phyloP scores from a whole-genome alignment of 2,329 filamentous ascomycete species.

The Pseudogymnoascus sp. region DNA sequence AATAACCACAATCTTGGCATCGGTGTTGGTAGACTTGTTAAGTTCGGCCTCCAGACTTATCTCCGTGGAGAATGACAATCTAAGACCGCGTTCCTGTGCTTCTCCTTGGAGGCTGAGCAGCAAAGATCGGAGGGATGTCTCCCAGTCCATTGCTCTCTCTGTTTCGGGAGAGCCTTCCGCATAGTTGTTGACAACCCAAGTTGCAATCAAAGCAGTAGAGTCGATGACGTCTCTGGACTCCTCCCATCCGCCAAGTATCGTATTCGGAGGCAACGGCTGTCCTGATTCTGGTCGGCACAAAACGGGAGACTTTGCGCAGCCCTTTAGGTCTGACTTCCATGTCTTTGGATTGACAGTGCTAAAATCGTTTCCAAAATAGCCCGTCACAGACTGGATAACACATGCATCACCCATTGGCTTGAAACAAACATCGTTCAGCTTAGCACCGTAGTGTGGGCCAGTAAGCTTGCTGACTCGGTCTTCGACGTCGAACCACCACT shows the following conservation, averaged over 20 bases:
- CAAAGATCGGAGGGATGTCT: constrained; percentile 66
- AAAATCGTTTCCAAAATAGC: constrained; percentile 71
- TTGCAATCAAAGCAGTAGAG: constrained; percentile 74
- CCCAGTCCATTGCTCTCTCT: constrained; percentile 78
- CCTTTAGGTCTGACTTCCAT: constrained; percentile 66
- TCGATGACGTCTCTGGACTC: constrained; percentile 59
- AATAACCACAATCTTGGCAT: constrained; percentile 91
- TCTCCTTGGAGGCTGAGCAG: constrained; percentile 75
- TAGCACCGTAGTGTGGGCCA: constrained; percentile 60
- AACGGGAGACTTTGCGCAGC: constrained; percentile 73
- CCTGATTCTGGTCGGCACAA: constrained; percentile 82
- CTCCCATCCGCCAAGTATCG: constrained; percentile 78
- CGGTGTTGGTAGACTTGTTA: constrained; percentile 97
- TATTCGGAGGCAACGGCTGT: constrained; percentile 77
- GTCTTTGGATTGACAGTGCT: constrained; percentile 51
- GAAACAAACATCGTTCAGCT: constrained; percentile 81
- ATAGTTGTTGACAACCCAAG: constrained; percentile 90
- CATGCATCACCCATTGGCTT: constrained; percentile 86
- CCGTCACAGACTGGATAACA: constrained; percentile 85
- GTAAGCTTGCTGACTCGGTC: constrained; percentile 65
- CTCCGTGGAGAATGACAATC: constrained; percentile 91
- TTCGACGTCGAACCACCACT: constrained; percentile 93
- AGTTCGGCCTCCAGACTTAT: constrained; percentile 91
- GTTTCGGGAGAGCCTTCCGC: constrained; percentile 65
- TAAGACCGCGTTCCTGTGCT: constrained; percentile 67